Evolutionary conservation across 2,329 filamentous ascomycete genomes (phyloP), one percentile per base, ranked within the genome.

Genomic region (Trichoderma simmonsii): DNA sequence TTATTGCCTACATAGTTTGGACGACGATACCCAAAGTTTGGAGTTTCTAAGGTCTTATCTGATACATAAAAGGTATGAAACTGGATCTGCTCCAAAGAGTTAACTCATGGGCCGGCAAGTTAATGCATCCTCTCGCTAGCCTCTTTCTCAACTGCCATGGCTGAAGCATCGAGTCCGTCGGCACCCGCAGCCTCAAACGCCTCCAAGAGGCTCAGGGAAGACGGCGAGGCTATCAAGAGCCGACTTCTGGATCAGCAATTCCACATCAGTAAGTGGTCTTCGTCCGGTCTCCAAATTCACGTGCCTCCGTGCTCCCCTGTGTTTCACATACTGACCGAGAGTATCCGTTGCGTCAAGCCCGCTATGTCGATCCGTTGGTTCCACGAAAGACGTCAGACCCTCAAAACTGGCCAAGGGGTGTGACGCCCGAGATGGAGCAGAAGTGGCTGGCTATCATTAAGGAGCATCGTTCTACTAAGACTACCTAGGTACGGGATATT

Each of bases 321-420:
- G 43, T 21, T 6, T 14, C 39, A 43, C 39, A 43, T 26, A 48
- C 34, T 59, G 30, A 69, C 69, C 21, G 59, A 48, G 28, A n/a
- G 48, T 26, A 56, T 56, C 24, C n/a, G 43, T 63, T 34, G 54
- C 34, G 36, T 63, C 34, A 61, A 80, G 80, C 77, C 68, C 81
- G 84, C 48, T 86, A 84, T 66, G 81, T 82, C 8, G 86, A 88
- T 72, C 86, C 86, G 36, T 79, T 88, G 70, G 74, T 81, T 15
- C 81, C 82, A 28, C 80, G 83, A 28, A 75, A 79, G 61, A 75
- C 77, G 3, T 71, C 80, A 4, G 77, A 77, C 71, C 74, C 82
- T 65, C 74, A 79, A 71, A 74, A 80, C 73, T 80, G 81, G 67
- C 83, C 84, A 0, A 79, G 76, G 21, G 81, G 81, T 1, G 79